phyloP scores from a whole-genome alignment of 768 basidiomycete genomes.

The Filobasidium wieringae region DNA sequence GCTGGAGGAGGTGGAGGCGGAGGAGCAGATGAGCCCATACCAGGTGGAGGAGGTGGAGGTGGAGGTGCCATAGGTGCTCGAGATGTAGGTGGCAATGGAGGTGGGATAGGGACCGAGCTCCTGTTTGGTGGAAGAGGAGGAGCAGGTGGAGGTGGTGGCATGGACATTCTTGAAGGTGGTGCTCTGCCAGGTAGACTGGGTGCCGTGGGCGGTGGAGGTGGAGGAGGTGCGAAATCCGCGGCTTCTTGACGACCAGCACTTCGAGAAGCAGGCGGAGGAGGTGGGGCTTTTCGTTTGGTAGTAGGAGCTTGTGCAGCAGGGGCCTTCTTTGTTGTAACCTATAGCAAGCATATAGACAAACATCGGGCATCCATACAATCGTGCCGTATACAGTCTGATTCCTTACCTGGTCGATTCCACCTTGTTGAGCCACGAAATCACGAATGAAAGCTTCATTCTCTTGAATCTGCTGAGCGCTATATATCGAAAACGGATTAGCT shows the following conservation, averaged over 20 bases:
- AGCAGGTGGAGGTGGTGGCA: constrained; percentile 29
- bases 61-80: constrained; percentile 15
- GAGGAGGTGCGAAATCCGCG: not conserved
- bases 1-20: constrained; percentile 37
- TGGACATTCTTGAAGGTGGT: constrained; percentile 20
- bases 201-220: constrained; percentile 38
- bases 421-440: constrained; percentile 55
- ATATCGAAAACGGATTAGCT: not conserved
- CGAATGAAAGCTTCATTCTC: constrained; percentile 83
- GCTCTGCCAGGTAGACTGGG: constrained; percentile 23
- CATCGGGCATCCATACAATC: not conserved
- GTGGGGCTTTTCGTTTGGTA: constrained; percentile 38
- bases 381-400: not conserved
- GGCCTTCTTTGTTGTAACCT: constrained; percentile 24
- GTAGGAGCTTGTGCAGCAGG: constrained; percentile 46
- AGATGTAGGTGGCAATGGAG: constrained; percentile 30
- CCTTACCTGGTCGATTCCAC: constrained; percentile 38
- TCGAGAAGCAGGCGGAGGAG: constrained; percentile 39
- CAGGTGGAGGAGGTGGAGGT: constrained; percentile 43
- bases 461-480: constrained; percentile 48
- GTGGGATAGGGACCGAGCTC: constrained; percentile 18
- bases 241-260: constrained; percentile 8
- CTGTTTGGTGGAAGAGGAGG: constrained; percentile 31
- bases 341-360: constrained; percentile 24
- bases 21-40: too few species aligned